Evolutionary conservation across 75 land plant species (phyloP).

Genomic region (Pinus tabuliformis): DNA sequence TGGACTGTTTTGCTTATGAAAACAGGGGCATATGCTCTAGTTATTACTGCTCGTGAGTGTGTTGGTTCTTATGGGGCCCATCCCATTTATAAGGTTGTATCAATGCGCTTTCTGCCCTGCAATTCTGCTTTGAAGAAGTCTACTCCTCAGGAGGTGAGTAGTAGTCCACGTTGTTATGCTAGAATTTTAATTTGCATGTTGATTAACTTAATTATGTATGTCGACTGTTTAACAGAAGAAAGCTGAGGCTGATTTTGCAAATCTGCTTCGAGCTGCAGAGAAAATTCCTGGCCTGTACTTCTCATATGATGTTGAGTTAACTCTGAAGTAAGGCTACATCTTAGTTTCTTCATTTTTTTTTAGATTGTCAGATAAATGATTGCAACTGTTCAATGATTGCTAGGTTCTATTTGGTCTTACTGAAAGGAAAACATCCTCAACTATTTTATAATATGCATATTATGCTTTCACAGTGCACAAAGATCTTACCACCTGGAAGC

Average conservation of each 20-base stretch:
- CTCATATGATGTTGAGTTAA: slow-evolving; percentile 87
- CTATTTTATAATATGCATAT: not conserved
- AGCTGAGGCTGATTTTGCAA: slow-evolving; percentile 72
- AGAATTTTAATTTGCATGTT: not conserved
- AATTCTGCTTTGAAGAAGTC: slow-evolving; percentile 46
- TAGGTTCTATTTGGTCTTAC: not conserved
- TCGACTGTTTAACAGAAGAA: slow-evolving; percentile 59
- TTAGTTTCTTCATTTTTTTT: not conserved
- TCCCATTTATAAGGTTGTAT: slow-evolving; percentile 69
- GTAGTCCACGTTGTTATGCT: not conserved
- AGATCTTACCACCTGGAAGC: slow-evolving; percentile 43
- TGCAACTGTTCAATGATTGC: not conserved
- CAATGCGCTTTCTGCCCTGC: slow-evolving; percentile 73
- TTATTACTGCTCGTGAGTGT: slow-evolving; percentile 66
- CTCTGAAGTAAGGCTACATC: slow-evolving; percentile 52
- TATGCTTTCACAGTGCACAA: slow-evolving; percentile 37
- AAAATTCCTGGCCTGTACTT: slow-evolving; percentile 81
- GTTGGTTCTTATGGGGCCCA: slow-evolving; percentile 82
- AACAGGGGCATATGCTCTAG: slow-evolving; percentile 80
- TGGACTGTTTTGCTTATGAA: not conserved
- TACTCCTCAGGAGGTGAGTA: slow-evolving; percentile 63
- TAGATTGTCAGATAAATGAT: not conserved
- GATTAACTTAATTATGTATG: not conserved
- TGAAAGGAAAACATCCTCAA: not conserved
- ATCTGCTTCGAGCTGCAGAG: slow-evolving; percentile 66